Evolutionary conservation across 805 yeast species (phyloP).

Genomic region (Lipomyces orientalis): DNA sequence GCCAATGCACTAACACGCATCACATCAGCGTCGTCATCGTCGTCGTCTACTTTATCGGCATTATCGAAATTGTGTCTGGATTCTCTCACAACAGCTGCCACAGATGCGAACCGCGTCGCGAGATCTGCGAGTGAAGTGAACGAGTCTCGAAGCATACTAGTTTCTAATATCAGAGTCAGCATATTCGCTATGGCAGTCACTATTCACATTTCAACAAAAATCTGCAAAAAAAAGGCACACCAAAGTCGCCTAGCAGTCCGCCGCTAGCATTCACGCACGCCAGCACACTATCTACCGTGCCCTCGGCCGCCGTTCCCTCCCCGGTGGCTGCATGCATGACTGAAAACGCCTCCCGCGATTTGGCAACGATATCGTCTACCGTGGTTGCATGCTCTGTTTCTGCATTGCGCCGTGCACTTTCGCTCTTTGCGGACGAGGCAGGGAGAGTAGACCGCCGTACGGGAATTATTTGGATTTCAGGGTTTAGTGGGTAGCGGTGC

Average conservation of each 20-base stretch:
- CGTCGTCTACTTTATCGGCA: background rate
- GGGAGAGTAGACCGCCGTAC: background rate
- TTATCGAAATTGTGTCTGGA: background rate
- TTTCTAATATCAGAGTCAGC: background rate
- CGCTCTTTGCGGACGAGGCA: background rate
- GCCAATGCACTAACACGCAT: slow-evolving; percentile 6
- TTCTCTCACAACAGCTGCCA: background rate
- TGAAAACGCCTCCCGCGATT: background rate
- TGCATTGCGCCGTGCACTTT: background rate
- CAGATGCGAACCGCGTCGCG: background rate
- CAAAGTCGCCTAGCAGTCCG: background rate
- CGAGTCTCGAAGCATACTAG: slow-evolving; percentile 3
- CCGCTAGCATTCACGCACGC: background rate
- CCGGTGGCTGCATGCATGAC: background rate
- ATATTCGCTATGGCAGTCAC: background rate
- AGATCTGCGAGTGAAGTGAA: slow-evolving; percentile 1
- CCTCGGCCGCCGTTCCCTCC: background rate
- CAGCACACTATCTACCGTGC: background rate
- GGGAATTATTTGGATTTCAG: background rate
- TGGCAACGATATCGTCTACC: background rate
- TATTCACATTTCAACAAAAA: background rate
- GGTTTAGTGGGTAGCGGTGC: background rate
- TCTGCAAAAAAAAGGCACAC: background rate
- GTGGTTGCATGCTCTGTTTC: background rate
- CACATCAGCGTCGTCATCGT: background rate